phyloP scores from a whole-genome alignment of 2,329 filamentous ascomycete genomes.

The Exutisphaerella laricina region DNA sequence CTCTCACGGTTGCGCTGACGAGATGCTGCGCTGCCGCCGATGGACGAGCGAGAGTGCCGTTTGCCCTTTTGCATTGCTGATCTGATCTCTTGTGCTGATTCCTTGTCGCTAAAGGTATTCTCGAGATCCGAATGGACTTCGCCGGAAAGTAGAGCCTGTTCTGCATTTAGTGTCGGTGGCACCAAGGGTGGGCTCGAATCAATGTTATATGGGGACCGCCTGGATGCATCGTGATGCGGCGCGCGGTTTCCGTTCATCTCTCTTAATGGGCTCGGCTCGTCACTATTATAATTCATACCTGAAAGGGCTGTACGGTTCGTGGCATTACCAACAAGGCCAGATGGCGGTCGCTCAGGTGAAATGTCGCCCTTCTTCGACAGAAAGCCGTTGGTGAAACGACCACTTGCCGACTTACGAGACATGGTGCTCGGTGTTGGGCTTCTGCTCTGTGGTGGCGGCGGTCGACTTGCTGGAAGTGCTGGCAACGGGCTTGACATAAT shows the following conservation, averaged over 20 bases:
- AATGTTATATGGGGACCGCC: too few relatives aligned
- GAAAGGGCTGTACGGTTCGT: slow-evolving; percentile 48
- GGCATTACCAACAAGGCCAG: background rate
- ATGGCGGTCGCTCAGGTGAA: slow-evolving; percentile 38
- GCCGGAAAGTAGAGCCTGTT: slow-evolving; percentile 22
- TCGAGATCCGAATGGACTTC: slow-evolving; percentile 24
- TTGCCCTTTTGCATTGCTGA: slow-evolving; percentile 49
- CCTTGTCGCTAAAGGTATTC: slow-evolving; percentile 23
- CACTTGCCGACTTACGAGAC: slow-evolving; percentile 40
- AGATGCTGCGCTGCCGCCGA: slow-evolving; percentile 33
- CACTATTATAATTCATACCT: slow-evolving; percentile 55
- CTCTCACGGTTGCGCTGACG: slow-evolving; percentile 31
- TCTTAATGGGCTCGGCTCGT: slow-evolving; percentile 43
- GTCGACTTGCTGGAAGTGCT: slow-evolving; percentile 37
- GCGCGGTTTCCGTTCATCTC: slow-evolving; percentile 42
- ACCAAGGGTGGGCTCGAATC: slow-evolving; percentile 4
- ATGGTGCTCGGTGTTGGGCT: slow-evolving; percentile 56
- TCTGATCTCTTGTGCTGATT: slow-evolving; percentile 25
- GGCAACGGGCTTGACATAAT: slow-evolving; percentile 37
- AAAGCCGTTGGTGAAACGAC: slow-evolving; percentile 85
- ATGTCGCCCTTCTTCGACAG: slow-evolving; percentile 63
- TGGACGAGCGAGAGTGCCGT: slow-evolving; percentile 31
- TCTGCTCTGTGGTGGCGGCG: background rate
- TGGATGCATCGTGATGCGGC: slow-evolving; percentile 29
- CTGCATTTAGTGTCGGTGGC: slow-evolving; percentile 8